These are phyloP conservation scores for Adansonia rubrostipa DNA, from an alignment of 441 rosid genomes.

Conservation along the genomic window DNA sequence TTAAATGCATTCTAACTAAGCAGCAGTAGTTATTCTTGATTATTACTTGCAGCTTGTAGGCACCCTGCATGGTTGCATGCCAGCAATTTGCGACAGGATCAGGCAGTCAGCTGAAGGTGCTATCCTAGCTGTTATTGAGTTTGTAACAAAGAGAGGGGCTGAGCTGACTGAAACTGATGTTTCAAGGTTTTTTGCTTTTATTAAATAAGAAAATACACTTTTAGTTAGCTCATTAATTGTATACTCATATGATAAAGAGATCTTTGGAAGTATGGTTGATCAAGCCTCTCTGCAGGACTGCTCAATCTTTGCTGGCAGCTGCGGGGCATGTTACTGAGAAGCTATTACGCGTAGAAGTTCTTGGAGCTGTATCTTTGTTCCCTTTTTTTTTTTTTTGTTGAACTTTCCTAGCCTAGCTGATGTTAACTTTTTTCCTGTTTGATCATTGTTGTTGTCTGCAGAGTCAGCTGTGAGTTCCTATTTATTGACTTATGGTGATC, in stretches of 20 bases:
- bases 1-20: background rate
- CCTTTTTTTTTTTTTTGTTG: background rate
- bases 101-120: constrained; percentile 98
- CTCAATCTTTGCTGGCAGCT: constrained; percentile 93
- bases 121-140: constrained; percentile 92
- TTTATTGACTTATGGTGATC: constrained; percentile 26
- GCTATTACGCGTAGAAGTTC: constrained; percentile 88
- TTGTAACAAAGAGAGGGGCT: constrained; percentile 80
- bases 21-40: constrained; percentile 29
- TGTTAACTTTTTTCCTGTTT: constrained; percentile 25
- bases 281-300: constrained; percentile 61
- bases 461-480: constrained; percentile 21
- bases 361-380: constrained; percentile 91
- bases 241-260: background rate
- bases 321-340: constrained; percentile 89
- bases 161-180: constrained; percentile 79
- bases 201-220: constrained; percentile 18
- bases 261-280: constrained; percentile 15
- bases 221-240: constrained; percentile 18
- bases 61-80: constrained; percentile 71
- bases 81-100: constrained; percentile 88
- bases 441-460: constrained; percentile 10
- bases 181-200: constrained; percentile 61
- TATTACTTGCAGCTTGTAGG: constrained; percentile 79
- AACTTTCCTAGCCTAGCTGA: constrained; percentile 26